Evolutionary conservation across 805 yeast species (phyloP), one percentile per base, ranked within the genome.

Genomic region (Blastobotrys attinorum): DNA sequence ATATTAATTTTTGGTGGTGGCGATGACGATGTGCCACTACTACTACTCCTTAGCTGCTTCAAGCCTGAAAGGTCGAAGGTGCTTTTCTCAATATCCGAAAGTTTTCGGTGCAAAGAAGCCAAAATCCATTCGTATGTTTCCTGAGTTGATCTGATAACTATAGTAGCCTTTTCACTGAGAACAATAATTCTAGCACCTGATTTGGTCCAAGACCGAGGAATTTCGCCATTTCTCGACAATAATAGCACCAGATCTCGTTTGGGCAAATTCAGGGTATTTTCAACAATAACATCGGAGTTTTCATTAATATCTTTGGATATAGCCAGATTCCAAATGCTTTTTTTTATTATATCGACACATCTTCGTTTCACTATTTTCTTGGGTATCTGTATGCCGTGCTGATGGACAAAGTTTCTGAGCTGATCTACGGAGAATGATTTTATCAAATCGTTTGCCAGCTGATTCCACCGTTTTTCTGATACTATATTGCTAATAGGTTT

Each of bases 121-220:
- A 63, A 60, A 17, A 75, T 73, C 61, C 70, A 73, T 21, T 63
- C 60, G 31, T 67, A 60, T 31, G 73, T 75, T 17, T 56, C 49
- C 4, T 57, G 61, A 0, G 75, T 66, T 5, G 76, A 72, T n/a
- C 58, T 47, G 13, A 74, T 59, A 7, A 60, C 48, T 16, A 74
- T 59, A 27, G 58, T 61, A 22, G 48, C 51, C 15, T 55, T 57
- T 4, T 55, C 57, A 1, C 67, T 54, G 32, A 61, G 62, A 31
- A 72, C 62, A 3, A 59, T 49, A 29, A 73, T 58, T 38, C 59
- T 53, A 3, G 69, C 66, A 1, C 76, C 77, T 1, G 65, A 60
- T 39, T 68, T 55, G 17, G 69, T 60, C 54, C 74, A 58, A 40
- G 65, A 62, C 34, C 69, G 62, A 5, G 72, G 55, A 13, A 70